Evolutionary conservation across 352 stramenopile genomes (phyloP).

Genomic region (Globisporangium cederbergense): DNA sequence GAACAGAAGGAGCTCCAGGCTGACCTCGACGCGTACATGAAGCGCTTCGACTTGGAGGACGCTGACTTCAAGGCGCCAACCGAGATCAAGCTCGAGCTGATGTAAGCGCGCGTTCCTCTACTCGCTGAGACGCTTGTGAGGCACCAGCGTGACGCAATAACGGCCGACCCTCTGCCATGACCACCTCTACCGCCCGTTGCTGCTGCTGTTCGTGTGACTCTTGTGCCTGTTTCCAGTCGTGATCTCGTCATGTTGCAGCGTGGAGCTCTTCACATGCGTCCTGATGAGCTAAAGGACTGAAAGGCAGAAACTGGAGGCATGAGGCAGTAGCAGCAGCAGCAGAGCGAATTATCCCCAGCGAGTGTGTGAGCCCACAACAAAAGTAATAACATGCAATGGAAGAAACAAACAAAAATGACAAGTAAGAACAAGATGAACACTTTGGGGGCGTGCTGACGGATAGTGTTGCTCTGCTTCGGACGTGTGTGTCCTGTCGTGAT

Average conservation of each 20-base stretch:
- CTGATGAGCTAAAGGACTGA: neutral
- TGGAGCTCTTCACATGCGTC: neutral
- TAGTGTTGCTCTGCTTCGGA: neutral
- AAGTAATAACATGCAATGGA: constrained; percentile 19
- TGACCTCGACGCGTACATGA: constrained; percentile 85
- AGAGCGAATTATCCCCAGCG: neutral
- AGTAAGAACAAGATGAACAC: constrained; percentile 1
- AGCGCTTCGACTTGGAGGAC: constrained; percentile 77
- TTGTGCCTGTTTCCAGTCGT: neutral
- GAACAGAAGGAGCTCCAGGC: constrained; percentile 84
- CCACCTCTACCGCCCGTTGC: neutral
- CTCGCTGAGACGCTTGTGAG: neutral
- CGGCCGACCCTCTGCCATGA: neutral
- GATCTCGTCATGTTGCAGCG: neutral
- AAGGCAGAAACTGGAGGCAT: neutral
- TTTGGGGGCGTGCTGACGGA: neutral
- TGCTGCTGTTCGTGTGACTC: constrained; percentile 7
- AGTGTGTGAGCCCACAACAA: constrained; percentile 11
- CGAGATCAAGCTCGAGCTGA: constrained; percentile 83
- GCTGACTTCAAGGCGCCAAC: constrained; percentile 78
- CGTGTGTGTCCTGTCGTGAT: neutral
- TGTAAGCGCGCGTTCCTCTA: constrained; percentile 45
- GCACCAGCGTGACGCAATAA: neutral
- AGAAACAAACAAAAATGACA: neutral
- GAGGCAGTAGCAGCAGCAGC: neutral